A percentile compares a stretch with the other conserved stretches of the same genome.
Evolutionary conservation across 345 rosid species (phyloP).

Genomic region (Aurinia saxatilis): DNA sequence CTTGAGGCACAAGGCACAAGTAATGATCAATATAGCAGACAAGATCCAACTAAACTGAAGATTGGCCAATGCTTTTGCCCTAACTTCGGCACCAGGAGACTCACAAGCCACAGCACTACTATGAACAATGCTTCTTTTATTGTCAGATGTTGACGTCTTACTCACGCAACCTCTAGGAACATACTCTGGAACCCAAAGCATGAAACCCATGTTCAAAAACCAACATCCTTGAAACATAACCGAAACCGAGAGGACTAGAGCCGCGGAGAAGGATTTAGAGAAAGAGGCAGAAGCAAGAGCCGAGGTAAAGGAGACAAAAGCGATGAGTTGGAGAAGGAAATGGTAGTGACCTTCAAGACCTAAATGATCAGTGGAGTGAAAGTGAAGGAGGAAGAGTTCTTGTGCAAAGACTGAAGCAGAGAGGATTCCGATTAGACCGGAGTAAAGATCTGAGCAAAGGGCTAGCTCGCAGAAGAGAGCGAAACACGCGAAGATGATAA

Average conservation of each 20-base stretch:
- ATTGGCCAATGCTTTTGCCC: conserved; percentile 77
- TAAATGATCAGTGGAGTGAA: conserved; percentile 76
- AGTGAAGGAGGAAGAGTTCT: conserved; percentile 79
- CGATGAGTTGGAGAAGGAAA: conserved; percentile 78
- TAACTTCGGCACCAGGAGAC: conserved; percentile 45
- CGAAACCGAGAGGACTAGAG: conserved; percentile 53
- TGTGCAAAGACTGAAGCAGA: conserved; percentile 64
- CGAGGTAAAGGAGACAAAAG: conserved; percentile 48
- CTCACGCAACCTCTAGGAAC: conserved; percentile 56
- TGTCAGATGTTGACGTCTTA: conserved; percentile 25
- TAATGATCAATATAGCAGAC: conserved; percentile 46
- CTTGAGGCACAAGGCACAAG: conserved; percentile 49
- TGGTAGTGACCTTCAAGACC: conserved; percentile 93
- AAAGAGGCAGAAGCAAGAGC: conserved; percentile 40
- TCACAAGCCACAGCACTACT: conserved; percentile 60
- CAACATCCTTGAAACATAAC: conserved; percentile 77
- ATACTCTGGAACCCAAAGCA: conserved; percentile 70
- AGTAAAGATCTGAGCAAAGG: conserved; percentile 36
- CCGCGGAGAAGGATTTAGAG: conserved; percentile 47
- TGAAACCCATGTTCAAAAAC: conserved; percentile 82
- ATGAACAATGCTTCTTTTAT: conserved; percentile 27
- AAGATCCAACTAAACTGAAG: conserved; percentile 94
- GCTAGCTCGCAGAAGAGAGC: conserved; percentile 52
- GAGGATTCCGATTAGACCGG: conserved; percentile 50
- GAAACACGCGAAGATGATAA: conserved; percentile 61